These are phyloP conservation scores for Dioscorea dumetorum DNA, from an alignment of 106 monocot species.

Conservation along the genomic window DNA sequence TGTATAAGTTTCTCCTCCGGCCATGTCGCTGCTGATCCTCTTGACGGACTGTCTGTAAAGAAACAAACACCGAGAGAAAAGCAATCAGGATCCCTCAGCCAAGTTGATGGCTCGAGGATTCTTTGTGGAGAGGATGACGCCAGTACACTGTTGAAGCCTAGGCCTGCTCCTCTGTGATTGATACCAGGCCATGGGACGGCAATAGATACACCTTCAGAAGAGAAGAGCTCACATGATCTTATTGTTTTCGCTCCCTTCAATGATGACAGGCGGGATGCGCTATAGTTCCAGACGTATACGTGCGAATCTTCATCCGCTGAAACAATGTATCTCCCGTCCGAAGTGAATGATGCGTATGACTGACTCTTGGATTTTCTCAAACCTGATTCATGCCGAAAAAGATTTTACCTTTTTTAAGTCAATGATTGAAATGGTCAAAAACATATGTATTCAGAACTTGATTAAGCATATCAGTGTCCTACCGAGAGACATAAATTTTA, in stretches of 20 bases:
- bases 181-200: conserved; percentile 56
- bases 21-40: conserved; percentile 43
- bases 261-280: conserved; percentile 3
- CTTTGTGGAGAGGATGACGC: conserved; percentile 14
- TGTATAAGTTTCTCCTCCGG: conserved; percentile 48
- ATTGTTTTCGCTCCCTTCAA: conserved; percentile 18
- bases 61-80: conserved; percentile 37
- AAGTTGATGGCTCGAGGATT: conserved; percentile 19
- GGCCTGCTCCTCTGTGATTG: not conserved
- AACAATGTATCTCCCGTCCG: conserved; percentile 46
- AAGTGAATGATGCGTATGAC: conserved; percentile 46
- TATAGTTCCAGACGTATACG: conserved; percentile 36
- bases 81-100: conserved; percentile 37
- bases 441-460: not conserved
- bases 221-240: conserved; percentile 35
- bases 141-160: not conserved
- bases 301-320: conserved; percentile 44
- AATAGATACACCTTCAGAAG: conserved; percentile 28
- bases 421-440: not conserved
- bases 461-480: not conserved
- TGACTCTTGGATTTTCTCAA: conserved; percentile 25
- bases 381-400: conserved; percentile 16
- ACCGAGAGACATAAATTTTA: not conserved
- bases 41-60: conserved; percentile 21
- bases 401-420: not conserved